Conservation (phyloP, 352 stramenopile genomes). For the Phytophthora pistaciae region DNA sequence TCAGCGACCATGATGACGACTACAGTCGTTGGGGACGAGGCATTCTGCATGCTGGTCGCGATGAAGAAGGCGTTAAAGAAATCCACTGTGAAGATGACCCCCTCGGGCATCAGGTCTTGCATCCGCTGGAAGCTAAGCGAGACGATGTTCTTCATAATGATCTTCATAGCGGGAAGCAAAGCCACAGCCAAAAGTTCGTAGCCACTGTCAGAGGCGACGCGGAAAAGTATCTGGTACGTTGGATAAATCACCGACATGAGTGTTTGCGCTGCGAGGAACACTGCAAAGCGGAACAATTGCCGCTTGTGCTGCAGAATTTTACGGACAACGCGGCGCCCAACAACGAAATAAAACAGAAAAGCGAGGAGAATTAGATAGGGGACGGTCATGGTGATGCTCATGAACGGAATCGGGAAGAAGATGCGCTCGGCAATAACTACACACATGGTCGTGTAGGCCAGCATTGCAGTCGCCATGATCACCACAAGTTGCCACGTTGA, state of each 20-base stretch:
- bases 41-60: slow-evolving; percentile 24
- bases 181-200: too few species aligned
- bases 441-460: not conserved
- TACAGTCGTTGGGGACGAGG: slow-evolving; percentile 10
- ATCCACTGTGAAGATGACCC: slow-evolving; percentile 33
- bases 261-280: slow-evolving; percentile 6
- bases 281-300: slow-evolving; percentile 15
- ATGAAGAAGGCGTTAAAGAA: slow-evolving; percentile 35
- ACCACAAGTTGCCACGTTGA: slow-evolving; percentile 10
- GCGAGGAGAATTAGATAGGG: slow-evolving; percentile 1
- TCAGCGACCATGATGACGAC: slow-evolving; percentile 7
- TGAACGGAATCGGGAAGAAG: slow-evolving; percentile 34
- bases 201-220: not conserved
- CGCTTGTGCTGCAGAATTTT: slow-evolving; percentile 3
- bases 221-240: slow-evolving; percentile 22
- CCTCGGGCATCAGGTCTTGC: slow-evolving; percentile 25
- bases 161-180: too few species aligned
- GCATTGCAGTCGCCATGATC: not conserved
- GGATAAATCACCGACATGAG: slow-evolving; percentile 26
- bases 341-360: slow-evolving; percentile 1
- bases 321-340: not conserved
- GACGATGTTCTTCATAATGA: slow-evolving; percentile 21
- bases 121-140: slow-evolving; percentile 9
- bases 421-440: slow-evolving; percentile 1
- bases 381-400: slow-evolving; percentile 9